A percentile compares a stretch with the other conserved stretches of the same genome.
These are phyloP conservation scores for Pleurotus giganteus DNA, from an alignment of 768 basidiomycete species.

Conservation along the genomic window DNA sequence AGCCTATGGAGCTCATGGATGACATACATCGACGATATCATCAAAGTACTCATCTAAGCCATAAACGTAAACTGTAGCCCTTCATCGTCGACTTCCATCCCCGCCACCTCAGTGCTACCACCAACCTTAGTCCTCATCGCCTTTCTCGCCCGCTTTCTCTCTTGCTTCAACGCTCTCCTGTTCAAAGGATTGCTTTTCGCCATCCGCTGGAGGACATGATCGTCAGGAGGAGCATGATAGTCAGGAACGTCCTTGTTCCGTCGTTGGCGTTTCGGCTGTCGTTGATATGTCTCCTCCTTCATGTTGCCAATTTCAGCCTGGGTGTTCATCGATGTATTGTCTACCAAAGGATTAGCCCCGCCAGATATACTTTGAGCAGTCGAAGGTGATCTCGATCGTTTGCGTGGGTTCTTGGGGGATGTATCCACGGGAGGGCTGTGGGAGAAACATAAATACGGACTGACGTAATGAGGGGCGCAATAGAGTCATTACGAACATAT, in stretches of 20 bases:
- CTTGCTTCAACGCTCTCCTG: conserved; percentile 58
- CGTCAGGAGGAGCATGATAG: conserved; percentile 51
- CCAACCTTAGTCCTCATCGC: conserved; percentile 34
- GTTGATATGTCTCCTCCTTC: conserved; percentile 23
- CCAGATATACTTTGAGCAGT: conserved; percentile 12
- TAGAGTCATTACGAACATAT: conserved; percentile 24
- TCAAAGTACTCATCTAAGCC: conserved; percentile 22
- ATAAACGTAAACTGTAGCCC: conserved; percentile 48
- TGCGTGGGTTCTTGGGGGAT: conserved; percentile 27
- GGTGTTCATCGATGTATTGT: conserved; percentile 15
- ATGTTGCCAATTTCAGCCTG: conserved; percentile 8
- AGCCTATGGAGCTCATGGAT: too few species aligned
- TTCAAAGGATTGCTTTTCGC: conserved; percentile 58
- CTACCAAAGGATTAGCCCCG: conserved; percentile 11
- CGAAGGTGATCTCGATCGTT: conserved; percentile 38
- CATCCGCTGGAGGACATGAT: conserved; percentile 44
- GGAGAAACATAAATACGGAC: not conserved
- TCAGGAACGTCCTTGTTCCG: conserved; percentile 51
- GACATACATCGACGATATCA: not conserved
- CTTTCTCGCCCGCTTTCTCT: conserved; percentile 61
- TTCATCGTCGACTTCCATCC: conserved; percentile 49
- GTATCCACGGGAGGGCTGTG: not conserved
- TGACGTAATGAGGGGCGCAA: not conserved
- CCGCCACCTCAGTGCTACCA: conserved; percentile 17
- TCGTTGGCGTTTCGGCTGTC: conserved; percentile 60